Base-by-base conservation (phyloP, 1,139 yeast genomes). In the Scheffersomyces parashehatae region DNA sequence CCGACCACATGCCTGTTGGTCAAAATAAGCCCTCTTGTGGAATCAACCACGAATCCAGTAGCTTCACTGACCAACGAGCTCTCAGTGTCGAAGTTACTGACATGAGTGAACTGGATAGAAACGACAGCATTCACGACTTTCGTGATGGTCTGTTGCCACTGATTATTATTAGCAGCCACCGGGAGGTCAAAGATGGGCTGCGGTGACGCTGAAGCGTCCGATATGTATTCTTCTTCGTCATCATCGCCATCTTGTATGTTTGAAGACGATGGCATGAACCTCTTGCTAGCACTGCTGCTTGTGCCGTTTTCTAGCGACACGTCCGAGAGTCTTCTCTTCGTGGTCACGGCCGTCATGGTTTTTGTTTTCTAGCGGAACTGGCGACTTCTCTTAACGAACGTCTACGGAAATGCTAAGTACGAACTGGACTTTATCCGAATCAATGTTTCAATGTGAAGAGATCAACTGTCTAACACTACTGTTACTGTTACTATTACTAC, bases 1-100 rank as follows among this genome's bases (percentile, higher is more conserved):
- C 97, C 96, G 35, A 90, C 96, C 37, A 90, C 97, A 60, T 90
- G 97, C 62, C 97, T 79, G 67, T 91, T 91, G 11, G 97, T 91
- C 60, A 91, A 74, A 47, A 91, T 89, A 49, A 89, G 77, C 8
- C 98, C 98, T 35, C 81, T 65, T 44, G 77, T 72, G 3, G 91
- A 76, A 62, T 91, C 97, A 10, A 91, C 97, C n/a, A 91, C 89
- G 62, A 91, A 90, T 5, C 97, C 98, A 1, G 97, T 88, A 13
- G 97, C 97, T 62, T 90, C 96, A 49, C 95, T 84, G 15, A 86
- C 90, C 33, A 85, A 67, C 1, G 96, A 83, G 2, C 83, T 67
- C 55, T 91, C 98, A 32, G 95, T 85, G 59, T 91, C 98, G 58
- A 90, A 90, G 48, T 85, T 82, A 13, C 84, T 81, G n/a, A 88